These are phyloP conservation scores for Candida chilensis DNA, from an alignment of 805 yeast species.

Conservation along the genomic window DNA sequence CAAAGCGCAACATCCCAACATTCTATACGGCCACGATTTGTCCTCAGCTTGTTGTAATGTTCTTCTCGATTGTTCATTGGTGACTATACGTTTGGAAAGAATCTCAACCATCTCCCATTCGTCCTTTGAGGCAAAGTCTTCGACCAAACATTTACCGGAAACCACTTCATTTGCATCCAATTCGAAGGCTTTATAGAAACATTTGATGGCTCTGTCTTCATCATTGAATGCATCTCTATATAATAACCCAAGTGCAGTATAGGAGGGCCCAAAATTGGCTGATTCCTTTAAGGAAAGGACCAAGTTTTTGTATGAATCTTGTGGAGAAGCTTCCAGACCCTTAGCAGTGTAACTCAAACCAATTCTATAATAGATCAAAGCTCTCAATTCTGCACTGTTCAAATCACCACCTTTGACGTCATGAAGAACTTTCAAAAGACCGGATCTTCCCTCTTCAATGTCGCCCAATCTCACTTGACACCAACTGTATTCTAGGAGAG, in stretches of 20 bases:
- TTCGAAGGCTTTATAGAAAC: conserved; percentile 86
- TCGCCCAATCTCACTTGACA: conserved; percentile 51
- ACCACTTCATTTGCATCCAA: conserved; percentile 65
- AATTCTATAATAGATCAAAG: conserved; percentile 61
- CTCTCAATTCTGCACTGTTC: conserved; percentile 44
- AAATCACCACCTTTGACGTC: conserved; percentile 41
- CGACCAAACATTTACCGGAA: conserved; percentile 69
- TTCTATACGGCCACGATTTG: conserved; percentile 81
- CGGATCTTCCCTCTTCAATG: conserved; percentile 39
- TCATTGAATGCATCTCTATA: conserved; percentile 55
- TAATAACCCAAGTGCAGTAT: conserved; percentile 71
- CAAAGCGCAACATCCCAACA: conserved; percentile 70
- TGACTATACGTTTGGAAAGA: conserved; percentile 56
- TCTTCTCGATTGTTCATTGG: conserved; percentile 51
- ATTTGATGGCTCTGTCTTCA: conserved; percentile 63
- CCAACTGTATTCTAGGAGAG: conserved; percentile 71
- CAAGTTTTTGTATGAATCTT: conserved; percentile 47
- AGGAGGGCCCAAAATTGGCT: conserved; percentile 67
- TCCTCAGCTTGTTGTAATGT: conserved; percentile 26
- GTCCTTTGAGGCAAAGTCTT: conserved; percentile 50
- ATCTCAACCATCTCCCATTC: conserved; percentile 86
- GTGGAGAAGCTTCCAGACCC: conserved; percentile 14
- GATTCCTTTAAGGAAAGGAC: conserved; percentile 55
- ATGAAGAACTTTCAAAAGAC: conserved; percentile 32
- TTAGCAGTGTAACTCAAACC: conserved; percentile 52